phyloP scores from a whole-genome alignment of 148 eudicot species.

The Rhododendron mucronatum region DNA sequence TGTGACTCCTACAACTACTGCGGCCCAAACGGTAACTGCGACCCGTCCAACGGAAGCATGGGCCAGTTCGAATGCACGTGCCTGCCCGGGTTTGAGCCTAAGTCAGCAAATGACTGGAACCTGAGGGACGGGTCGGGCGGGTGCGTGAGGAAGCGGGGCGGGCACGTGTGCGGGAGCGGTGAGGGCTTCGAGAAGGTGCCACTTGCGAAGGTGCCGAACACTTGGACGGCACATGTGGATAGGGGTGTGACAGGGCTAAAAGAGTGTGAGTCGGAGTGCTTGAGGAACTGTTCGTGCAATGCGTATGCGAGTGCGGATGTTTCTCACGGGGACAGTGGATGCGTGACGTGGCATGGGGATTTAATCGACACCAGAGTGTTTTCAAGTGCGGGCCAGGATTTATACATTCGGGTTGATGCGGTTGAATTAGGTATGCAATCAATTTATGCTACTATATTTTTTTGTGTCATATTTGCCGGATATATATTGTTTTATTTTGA shows the following conservation, averaged over 20 bases:
- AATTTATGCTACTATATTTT: background rate
- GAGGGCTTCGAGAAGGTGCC: constrained; percentile 43
- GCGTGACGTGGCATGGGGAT: constrained; percentile 29
- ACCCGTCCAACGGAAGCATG: background rate
- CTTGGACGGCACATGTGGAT: constrained; percentile 26
- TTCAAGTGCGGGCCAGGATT: constrained; percentile 39
- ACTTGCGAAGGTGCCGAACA: constrained; percentile 44
- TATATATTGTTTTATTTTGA: too few species aligned
- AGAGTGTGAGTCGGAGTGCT: constrained; percentile 31
- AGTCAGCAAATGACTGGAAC: constrained; percentile 39
- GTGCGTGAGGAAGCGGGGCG: constrained; percentile 34
- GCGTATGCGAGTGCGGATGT: constrained; percentile 37
- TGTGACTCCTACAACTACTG: constrained; percentile 42
- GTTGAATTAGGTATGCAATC: constrained; percentile 31
- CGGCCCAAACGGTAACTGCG: constrained; percentile 37
- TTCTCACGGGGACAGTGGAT: constrained; percentile 28
- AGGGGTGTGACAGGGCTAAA: constrained; percentile 11
- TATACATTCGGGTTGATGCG: constrained; percentile 37
- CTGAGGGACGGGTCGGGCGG: constrained; percentile 44
- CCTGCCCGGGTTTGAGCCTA: constrained; percentile 45
- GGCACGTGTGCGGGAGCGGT: constrained; percentile 27
- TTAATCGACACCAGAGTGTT: constrained; percentile 35
- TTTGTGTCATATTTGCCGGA: too few species aligned
- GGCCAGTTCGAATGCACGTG: constrained; percentile 36
- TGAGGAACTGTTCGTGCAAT: constrained; percentile 43